Base-by-base conservation (phyloP, 345 rosid genomes). In the Brassica carinata region DNA sequence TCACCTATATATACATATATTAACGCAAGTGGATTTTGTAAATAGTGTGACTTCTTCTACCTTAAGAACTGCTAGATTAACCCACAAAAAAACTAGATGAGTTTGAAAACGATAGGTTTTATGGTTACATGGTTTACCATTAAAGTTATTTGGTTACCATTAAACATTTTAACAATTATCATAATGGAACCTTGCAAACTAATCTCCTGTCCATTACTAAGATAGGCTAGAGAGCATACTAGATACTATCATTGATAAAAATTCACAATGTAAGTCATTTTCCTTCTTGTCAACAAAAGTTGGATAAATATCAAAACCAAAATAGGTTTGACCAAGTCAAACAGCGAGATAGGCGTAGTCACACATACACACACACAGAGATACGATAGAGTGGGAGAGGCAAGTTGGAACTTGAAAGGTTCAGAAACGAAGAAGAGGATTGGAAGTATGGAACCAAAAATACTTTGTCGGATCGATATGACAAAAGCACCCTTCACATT, bases 361-460 rank as follows among this genome's bases (percentile, higher is more conserved):
- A 27, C 72, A 78, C 40, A 70, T 27, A 15, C 59, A 71, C 38
- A 36, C 64, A 77, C 31, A 67, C 62, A 38, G 57, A 71, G 55
- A 62, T 53, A 72, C 77, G 77, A 72, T 72, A 66, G 30, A 64
- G 17, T n/a, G 45, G 53, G 34, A 79, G 69, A 67, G 40, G 9
- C 70, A 67, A 79, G 67, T 72, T 55, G 68, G 55, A 31, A 48
- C 38, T 73, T 40, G 69, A 61, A 62, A 45, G 69, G 27, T 69
- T 75, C 15, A 45, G 63, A 61, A 61, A 61, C 65, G 33, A 8
- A 5, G 65, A 61, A 29, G 33, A 77, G 26, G 14, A 70, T 53
- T 48, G 10, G 15, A 15, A 58, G 31, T 69, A 77, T 77, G 76
- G 61, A 71, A 71, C 76, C 65, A 53, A 72, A 73, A n/a, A 43